These are phyloP conservation scores for Boletellus ananas DNA, from an alignment of 768 basidiomycete genomes.

Conservation along the genomic window DNA sequence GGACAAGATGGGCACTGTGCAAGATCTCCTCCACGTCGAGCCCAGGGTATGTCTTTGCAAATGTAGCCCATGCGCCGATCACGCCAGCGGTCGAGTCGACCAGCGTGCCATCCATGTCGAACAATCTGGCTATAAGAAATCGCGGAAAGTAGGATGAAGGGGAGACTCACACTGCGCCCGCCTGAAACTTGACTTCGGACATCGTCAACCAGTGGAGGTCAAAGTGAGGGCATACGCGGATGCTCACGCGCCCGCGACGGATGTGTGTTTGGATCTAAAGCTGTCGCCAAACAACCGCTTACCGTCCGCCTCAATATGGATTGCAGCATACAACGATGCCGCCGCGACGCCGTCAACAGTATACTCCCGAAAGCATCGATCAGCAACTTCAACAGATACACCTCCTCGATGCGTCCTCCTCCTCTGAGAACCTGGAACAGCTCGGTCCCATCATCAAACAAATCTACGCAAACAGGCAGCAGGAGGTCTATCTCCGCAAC, in stretches of 20 bases:
- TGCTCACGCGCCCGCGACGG: neutral
- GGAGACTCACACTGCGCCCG: slow-evolving; percentile 38
- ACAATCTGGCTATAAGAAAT: slow-evolving; percentile 43
- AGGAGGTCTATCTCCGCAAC: slow-evolving; percentile 84
- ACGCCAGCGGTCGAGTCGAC: slow-evolving; percentile 84
- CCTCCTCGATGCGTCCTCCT: slow-evolving; percentile 80
- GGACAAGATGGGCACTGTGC: slow-evolving; percentile 45
- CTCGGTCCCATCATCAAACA: slow-evolving; percentile 94
- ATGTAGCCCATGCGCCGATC: slow-evolving; percentile 77
- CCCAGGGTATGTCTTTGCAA: slow-evolving; percentile 62
- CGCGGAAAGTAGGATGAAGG: neutral
- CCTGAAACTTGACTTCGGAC: slow-evolving; percentile 34
- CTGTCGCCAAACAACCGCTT: slow-evolving; percentile 37
- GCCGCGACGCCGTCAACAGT: slow-evolving; percentile 66
- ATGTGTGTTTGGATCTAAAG: slow-evolving; percentile 35
- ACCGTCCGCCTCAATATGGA: slow-evolving; percentile 11
- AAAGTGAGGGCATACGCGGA: neutral
- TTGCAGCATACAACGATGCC: slow-evolving; percentile 48
- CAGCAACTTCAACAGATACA: slow-evolving; percentile 90
- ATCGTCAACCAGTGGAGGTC: slow-evolving; percentile 18
- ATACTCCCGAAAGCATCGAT: slow-evolving; percentile 82
- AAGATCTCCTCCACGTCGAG: slow-evolving; percentile 61
- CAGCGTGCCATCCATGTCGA: slow-evolving; percentile 83
- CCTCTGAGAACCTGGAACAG: slow-evolving; percentile 92
- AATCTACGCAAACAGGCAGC: slow-evolving; percentile 82